A percentile compares a stretch with the other conserved stretches of the same genome.
These are phyloP conservation scores for Picea abies DNA, from an alignment of 83 land plant species.

Conservation along the genomic window DNA sequence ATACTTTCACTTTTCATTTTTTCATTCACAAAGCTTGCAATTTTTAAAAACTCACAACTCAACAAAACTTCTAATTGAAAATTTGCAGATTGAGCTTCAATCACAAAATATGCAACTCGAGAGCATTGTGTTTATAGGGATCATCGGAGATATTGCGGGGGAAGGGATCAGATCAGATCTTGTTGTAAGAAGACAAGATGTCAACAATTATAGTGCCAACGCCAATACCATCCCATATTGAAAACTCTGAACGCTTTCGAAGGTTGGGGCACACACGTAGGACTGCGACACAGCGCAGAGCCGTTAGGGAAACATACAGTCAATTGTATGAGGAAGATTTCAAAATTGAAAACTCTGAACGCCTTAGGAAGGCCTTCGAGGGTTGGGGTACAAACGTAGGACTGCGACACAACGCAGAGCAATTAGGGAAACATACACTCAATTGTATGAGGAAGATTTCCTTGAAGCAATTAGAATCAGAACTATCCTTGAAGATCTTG, in stretches of 20 bases:
- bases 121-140: too few relatives aligned
- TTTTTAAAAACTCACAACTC: too few relatives aligned
- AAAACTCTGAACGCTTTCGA: slow-evolving; percentile 52
- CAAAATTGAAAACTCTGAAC: slow-evolving; percentile 7
- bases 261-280: slow-evolving; percentile 23
- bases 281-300: slow-evolving; percentile 12
- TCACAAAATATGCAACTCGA: too few relatives aligned
- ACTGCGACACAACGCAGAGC: slow-evolving; percentile 10
- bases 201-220: slow-evolving; percentile 37
- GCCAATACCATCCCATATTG: slow-evolving; percentile 29
- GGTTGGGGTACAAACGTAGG: slow-evolving; percentile 21
- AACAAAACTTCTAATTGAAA: too few relatives aligned
- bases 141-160: too few relatives aligned
- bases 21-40: too few relatives aligned
- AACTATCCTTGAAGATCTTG: slow-evolving; percentile 32
- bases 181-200: slow-evolving; percentile 19
- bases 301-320: neutral
- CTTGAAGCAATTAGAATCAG: slow-evolving; percentile 12
- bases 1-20: too few relatives aligned
- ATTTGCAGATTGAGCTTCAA: too few relatives aligned
- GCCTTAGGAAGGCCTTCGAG: slow-evolving; percentile 45
- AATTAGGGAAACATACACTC: slow-evolving; percentile 10
- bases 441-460: slow-evolving; percentile 13
- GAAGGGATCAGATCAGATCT: neutral
- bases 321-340: slow-evolving; percentile 16